These are phyloP conservation scores for Wickerhamiella allomyrinae DNA, from an alignment of 805 yeast genomes.

Conservation along the genomic window DNA sequence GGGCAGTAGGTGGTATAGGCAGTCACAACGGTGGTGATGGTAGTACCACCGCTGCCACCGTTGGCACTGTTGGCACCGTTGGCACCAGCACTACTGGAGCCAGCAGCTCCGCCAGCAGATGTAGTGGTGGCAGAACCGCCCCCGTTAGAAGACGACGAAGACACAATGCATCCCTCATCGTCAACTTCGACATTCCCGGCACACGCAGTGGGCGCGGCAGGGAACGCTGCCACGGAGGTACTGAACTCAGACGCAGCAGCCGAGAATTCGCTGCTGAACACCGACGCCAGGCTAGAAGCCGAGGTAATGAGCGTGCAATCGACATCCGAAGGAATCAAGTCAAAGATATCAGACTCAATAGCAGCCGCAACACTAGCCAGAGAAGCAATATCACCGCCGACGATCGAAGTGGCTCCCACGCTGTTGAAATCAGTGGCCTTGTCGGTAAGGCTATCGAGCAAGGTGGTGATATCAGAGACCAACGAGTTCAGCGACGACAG, in stretches of 20 bases:
- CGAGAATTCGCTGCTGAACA: slow-evolving; percentile 2
- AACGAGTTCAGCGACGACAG: slow-evolving; percentile 7
- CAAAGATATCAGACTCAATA: neutral
- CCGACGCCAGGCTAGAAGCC: neutral
- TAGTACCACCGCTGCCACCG: neutral
- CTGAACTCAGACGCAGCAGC: neutral
- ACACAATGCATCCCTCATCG: too few relatives aligned
- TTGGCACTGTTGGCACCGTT: neutral
- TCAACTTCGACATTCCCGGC: too few relatives aligned
- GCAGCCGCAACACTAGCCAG: slow-evolving; percentile 4
- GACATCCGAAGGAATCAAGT: neutral
- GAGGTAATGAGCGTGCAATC: neutral
- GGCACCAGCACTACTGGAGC: neutral
- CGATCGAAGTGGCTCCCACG: slow-evolving; percentile 16
- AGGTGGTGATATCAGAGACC: slow-evolving; percentile 10
- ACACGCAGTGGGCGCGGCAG: neutral
- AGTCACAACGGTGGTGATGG: slow-evolving; percentile 14
- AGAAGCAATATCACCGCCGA: slow-evolving; percentile 14
- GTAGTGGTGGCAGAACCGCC: too few relatives aligned
- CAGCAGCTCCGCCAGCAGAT: too few relatives aligned
- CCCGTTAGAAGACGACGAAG: too few relatives aligned
- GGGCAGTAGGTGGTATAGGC: slow-evolving; percentile 20
- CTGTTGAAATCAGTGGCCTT: slow-evolving; percentile 18
- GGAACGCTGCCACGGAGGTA: neutral
- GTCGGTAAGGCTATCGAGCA: slow-evolving; percentile 14